Evolutionary conservation across 257 asterid species (phyloP).

Genomic region (Leonotis leonurus): DNA sequence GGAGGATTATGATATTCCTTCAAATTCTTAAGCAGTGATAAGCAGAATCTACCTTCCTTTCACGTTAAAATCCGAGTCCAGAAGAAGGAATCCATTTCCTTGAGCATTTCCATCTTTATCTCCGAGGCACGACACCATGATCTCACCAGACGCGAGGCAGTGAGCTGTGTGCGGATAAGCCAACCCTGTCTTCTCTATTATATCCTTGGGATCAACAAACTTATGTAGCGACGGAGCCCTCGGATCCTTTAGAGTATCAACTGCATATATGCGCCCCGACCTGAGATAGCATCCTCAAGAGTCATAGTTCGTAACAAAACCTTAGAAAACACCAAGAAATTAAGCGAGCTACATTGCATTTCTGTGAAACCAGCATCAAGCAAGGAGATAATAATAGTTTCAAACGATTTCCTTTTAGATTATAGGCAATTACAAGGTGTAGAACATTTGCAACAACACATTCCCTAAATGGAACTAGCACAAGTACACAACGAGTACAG

Average conservation of each 20-base stretch:
- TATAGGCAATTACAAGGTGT: neutral
- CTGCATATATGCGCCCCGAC: slow-evolving; percentile 91
- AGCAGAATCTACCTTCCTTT: slow-evolving; percentile 73
- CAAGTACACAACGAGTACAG: neutral
- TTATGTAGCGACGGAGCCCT: slow-evolving; percentile 74
- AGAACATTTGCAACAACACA: neutral
- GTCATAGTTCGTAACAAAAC: neutral
- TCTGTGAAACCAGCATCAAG: neutral
- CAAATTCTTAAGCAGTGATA: neutral
- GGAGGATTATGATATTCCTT: neutral
- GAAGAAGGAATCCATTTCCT: slow-evolving; percentile 91
- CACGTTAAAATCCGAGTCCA: slow-evolving; percentile 82
- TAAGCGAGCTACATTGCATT: neutral
- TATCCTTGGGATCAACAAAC: slow-evolving; percentile 66
- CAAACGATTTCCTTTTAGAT: neutral
- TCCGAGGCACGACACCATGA: slow-evolving; percentile 95
- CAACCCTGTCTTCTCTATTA: slow-evolving; percentile 73
- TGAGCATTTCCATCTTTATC: slow-evolving; percentile 93
- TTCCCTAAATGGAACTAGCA: neutral
- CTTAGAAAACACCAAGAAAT: neutral
- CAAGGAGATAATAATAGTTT: neutral
- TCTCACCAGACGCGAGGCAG: slow-evolving; percentile 96
- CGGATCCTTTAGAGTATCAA: slow-evolving; percentile 77
- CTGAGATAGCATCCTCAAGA: slow-evolving; percentile 29
- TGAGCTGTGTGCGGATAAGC: slow-evolving; percentile 97